Percentiles rank a stretch among this genome's conserved stretches.
Evolutionary conservation across 495 filamentous ascomycete genomes (phyloP).

Genomic region (Ascodesmis nigricans): DNA sequence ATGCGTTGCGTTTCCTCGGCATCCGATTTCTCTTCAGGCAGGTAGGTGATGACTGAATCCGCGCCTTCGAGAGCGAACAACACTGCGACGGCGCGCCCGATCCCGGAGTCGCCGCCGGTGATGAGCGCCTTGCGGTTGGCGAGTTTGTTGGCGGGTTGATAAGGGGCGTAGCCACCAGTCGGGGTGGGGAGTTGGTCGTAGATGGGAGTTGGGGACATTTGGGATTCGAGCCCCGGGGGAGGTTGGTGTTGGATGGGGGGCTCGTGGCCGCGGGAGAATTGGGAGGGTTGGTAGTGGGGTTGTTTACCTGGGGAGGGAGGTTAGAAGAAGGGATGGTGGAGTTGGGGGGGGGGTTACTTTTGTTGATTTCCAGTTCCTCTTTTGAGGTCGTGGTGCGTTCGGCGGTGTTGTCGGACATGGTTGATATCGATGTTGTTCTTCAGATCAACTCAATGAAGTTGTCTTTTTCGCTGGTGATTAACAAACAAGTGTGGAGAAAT

Average conservation of each 20-base stretch:
- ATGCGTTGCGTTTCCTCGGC: constrained; percentile 48
- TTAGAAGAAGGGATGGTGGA: no score
- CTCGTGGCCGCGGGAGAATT: no score
- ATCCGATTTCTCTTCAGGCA: constrained; percentile 56
- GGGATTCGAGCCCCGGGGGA: constrained; percentile 43
- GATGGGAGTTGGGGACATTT: constrained; percentile 40
- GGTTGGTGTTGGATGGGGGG: constrained; percentile 45
- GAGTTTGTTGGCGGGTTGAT: constrained; percentile 61
- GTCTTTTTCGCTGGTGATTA: no score
- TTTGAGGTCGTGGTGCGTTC: no score
- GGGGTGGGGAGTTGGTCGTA: constrained; percentile 47
- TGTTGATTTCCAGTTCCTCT: no score
- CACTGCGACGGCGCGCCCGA: constrained; percentile 56
- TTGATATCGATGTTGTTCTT: no score
- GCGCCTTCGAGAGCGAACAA: constrained; percentile 72
- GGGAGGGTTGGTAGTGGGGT: no score
- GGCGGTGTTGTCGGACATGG: no score
- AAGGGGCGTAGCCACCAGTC: constrained; percentile 47
- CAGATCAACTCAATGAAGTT: no score
- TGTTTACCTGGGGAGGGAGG: no score
- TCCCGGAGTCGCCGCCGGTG: constrained; percentile 65
- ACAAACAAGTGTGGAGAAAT: no score
- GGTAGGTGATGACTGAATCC: constrained; percentile 47
- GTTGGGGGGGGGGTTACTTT: no score
- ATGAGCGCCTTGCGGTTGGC: constrained; percentile 53